A percentile compares a stretch with the other conserved stretches of the same genome.
Conservation (phyloP, 129 eudicot species). For the Artemisia annua region DNA sequence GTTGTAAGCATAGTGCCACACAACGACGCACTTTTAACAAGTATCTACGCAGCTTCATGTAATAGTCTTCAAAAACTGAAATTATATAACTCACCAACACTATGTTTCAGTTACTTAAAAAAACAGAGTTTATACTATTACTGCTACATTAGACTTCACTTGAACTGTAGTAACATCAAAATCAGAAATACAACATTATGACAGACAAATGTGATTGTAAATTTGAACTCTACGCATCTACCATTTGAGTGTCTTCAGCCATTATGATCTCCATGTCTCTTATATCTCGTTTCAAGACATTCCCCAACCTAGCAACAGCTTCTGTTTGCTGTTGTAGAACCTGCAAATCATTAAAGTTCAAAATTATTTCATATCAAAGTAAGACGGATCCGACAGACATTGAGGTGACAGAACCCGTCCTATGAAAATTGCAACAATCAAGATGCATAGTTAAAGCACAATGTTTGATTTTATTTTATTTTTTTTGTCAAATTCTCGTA, state of each 20-base stretch:
- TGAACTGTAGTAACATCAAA: constrained; percentile 5
- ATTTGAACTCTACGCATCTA: constrained; percentile 32
- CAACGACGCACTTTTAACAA: no score
- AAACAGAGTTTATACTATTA: constrained; percentile 18
- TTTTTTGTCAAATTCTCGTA: neutral
- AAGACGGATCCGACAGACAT: neutral
- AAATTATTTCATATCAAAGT: neutral
- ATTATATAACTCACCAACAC: constrained; percentile 12
- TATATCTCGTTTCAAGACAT: constrained; percentile 79
- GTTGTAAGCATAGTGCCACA: no score
- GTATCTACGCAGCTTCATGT: no score
- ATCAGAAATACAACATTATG: constrained; percentile 21
- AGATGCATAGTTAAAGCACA: neutral
- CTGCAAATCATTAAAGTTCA: constrained; percentile 30
- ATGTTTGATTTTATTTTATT: neutral
- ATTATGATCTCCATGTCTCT: constrained; percentile 94
- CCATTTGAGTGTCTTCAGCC: constrained; percentile 82
- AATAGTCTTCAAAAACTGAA: no score
- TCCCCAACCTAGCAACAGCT: constrained; percentile 83
- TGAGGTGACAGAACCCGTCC: neutral
- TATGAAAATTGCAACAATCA: neutral
- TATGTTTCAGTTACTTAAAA: constrained; percentile 7
- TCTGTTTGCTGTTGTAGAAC: constrained; percentile 93
- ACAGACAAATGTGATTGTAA: neutral
- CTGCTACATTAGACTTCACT: constrained; percentile 15